phyloP scores from a whole-genome alignment of 805 yeast genomes.

The Pichia paraexigua region DNA sequence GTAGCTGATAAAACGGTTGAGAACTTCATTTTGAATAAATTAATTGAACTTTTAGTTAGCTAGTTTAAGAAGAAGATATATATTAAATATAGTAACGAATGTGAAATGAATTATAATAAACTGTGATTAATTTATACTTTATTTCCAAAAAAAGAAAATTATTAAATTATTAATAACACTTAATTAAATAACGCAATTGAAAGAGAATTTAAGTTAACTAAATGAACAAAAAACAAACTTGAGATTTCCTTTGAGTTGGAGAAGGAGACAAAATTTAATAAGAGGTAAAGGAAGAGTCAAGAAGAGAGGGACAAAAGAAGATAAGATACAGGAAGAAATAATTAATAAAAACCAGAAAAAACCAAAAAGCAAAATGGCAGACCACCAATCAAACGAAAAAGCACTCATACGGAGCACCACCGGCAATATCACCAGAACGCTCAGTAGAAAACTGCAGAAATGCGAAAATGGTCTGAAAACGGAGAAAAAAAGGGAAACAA shows the following conservation, averaged over 20 bases:
- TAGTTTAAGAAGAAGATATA: background rate
- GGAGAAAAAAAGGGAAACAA: background rate
- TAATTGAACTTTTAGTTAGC: background rate
- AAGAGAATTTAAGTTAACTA: background rate
- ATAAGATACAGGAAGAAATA: background rate
- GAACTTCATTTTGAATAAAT: slow-evolving; percentile 32
- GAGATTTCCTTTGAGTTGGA: background rate
- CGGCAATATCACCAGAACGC: background rate
- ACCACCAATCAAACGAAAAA: background rate
- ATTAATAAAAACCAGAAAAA: background rate
- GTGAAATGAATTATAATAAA: background rate
- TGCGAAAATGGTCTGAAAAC: background rate
- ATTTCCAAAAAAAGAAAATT: background rate
- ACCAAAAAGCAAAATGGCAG: background rate
- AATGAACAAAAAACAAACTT: background rate
- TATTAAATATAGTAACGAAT: background rate
- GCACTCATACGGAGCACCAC: background rate
- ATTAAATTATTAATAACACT: background rate
- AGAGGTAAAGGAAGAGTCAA: background rate
- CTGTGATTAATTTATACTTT: background rate
- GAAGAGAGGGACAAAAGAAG: background rate
- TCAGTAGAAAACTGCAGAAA: too few species aligned
- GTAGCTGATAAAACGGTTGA: slow-evolving; percentile 27
- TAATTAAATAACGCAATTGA: background rate
- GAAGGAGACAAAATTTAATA: background rate